A percentile compares a stretch with the other conserved stretches of the same genome.
Evolutionary conservation across 371 early-diverging fungal species (phyloP).

Genomic region (Mortierella sp.): DNA sequence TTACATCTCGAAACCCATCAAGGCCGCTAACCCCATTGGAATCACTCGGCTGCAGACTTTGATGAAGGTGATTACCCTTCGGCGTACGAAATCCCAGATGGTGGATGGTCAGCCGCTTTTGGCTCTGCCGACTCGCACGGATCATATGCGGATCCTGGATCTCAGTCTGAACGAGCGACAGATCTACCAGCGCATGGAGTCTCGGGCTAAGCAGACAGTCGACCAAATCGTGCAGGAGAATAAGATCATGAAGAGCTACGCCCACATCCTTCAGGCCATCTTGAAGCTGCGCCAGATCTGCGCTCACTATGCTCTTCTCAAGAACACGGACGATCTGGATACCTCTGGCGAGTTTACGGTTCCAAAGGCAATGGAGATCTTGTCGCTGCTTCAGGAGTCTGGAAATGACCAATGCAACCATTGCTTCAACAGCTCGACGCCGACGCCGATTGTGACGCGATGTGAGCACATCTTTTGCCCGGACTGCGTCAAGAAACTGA

Average conservation of each 20-base stretch:
- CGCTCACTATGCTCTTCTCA: slow-evolving; percentile 55
- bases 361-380: slow-evolving; percentile 40
- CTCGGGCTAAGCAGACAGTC: slow-evolving; percentile 59
- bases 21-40: slow-evolving; percentile 59
- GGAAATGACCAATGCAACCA: slow-evolving; percentile 56
- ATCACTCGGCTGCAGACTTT: slow-evolving; percentile 71
- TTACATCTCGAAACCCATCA: slow-evolving; percentile 66
- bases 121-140: slow-evolving; percentile 63
- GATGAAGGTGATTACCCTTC: slow-evolving; percentile 73
- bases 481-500: slow-evolving; percentile 50
- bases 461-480: slow-evolving; percentile 58
- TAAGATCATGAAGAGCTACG: slow-evolving; percentile 70
- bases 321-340: slow-evolving; percentile 49
- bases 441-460: slow-evolving; percentile 47
- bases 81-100: slow-evolving; percentile 71
- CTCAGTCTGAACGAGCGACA: slow-evolving; percentile 65
- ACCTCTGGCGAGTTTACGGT: slow-evolving; percentile 48
- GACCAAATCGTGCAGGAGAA: slow-evolving; percentile 58
- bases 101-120: slow-evolving; percentile 73
- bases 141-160: slow-evolving; percentile 59
- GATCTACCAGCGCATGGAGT: slow-evolving; percentile 65
- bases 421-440: slow-evolving; percentile 36
- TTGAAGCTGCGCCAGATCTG: slow-evolving; percentile 71
- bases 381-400: slow-evolving; percentile 46
- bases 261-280: slow-evolving; percentile 68